phyloP scores from a whole-genome alignment of 2,329 filamentous ascomycete genomes.

The Fusarium luffae region DNA sequence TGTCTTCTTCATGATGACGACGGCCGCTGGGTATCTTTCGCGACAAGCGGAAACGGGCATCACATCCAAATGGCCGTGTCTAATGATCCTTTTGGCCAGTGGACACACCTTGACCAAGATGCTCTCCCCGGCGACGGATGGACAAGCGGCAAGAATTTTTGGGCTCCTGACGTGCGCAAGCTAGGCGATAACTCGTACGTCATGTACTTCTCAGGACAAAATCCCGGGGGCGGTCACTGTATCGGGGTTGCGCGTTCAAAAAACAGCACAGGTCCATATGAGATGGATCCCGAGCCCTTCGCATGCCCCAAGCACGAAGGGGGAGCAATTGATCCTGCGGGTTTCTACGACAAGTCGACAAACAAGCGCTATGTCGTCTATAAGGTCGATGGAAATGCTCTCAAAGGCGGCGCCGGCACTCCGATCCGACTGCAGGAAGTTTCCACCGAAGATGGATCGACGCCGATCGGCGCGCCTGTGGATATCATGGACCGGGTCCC shows the following conservation, averaged over 20 bases:
- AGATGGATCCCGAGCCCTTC: slow-evolving; percentile 58
- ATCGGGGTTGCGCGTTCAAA: slow-evolving; percentile 66
- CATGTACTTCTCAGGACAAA: slow-evolving; percentile 68
- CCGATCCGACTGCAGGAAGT: slow-evolving; percentile 69
- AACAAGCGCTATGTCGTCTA: slow-evolving; percentile 69
- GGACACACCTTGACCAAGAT: slow-evolving; percentile 61
- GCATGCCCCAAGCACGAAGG: slow-evolving; percentile 64
- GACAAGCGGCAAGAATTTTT: slow-evolving; percentile 65
- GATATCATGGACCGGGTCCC: slow-evolving; percentile 58
- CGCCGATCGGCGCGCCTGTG: slow-evolving; percentile 61
- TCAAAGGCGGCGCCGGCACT: slow-evolving; percentile 58
- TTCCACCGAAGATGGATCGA: slow-evolving; percentile 60
- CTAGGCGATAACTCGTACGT: slow-evolving; percentile 64
- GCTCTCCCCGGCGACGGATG: slow-evolving; percentile 65
- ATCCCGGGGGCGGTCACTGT: slow-evolving; percentile 62
- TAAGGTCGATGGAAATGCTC: slow-evolving; percentile 73
- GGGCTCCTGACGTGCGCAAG: slow-evolving; percentile 70
- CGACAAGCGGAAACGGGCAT: slow-evolving; percentile 61
- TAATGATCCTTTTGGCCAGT: slow-evolving; percentile 59
- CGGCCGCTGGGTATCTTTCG: slow-evolving; percentile 68
- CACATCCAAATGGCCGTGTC: slow-evolving; percentile 66
- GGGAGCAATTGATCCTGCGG: slow-evolving; percentile 71
- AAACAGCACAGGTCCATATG: slow-evolving; percentile 63
- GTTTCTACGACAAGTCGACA: slow-evolving; percentile 64
- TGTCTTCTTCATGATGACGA: slow-evolving; percentile 59